A percentile compares a stretch with the other conserved stretches of the same genome.
Conservation (phyloP, 768 basidiomycete species). For the Sporobolomyces pararoseus region DNA sequence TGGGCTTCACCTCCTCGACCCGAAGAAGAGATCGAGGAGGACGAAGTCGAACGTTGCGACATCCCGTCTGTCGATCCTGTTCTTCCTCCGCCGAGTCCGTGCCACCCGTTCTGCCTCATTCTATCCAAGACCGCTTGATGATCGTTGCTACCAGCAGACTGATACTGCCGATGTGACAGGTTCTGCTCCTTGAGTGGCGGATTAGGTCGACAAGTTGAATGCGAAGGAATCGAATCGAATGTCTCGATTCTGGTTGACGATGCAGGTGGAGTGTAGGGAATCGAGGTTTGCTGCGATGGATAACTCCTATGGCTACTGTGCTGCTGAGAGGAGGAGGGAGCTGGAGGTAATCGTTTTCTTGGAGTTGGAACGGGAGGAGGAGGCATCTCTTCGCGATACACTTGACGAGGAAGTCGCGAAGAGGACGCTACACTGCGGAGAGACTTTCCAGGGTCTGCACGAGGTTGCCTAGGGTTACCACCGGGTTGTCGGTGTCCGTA, state of each 20-base stretch:
- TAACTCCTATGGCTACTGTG: too few relatives aligned
- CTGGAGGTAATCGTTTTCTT: not conserved
- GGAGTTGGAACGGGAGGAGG: not conserved
- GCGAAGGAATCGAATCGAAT: not conserved
- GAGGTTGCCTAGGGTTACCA: too few relatives aligned
- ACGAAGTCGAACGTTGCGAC: slow-evolving; percentile 9
- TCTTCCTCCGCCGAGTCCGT: slow-evolving; percentile 2
- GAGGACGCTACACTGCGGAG: not conserved
- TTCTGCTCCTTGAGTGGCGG: not conserved
- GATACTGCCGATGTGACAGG: not conserved
- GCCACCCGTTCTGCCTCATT: slow-evolving; percentile 12
- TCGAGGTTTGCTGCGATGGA: not conserved
- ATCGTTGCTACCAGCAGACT: not conserved
- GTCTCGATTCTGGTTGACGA: not conserved
- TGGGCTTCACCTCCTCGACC: not conserved
- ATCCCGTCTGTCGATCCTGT: not conserved
- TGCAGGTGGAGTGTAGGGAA: not conserved
- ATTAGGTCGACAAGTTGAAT: not conserved
- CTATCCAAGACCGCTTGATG: slow-evolving; percentile 6
- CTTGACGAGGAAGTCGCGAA: not conserved
- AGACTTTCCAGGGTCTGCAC: not conserved
- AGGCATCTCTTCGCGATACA: slow-evolving; percentile 4
- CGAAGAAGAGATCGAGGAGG: not conserved
- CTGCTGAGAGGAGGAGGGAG: not conserved
- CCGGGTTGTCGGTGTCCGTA: slow-evolving; percentile 1